Base-by-base conservation (phyloP, 352 stramenopile genomes). In the Salisapilia sapeloensis region DNA sequence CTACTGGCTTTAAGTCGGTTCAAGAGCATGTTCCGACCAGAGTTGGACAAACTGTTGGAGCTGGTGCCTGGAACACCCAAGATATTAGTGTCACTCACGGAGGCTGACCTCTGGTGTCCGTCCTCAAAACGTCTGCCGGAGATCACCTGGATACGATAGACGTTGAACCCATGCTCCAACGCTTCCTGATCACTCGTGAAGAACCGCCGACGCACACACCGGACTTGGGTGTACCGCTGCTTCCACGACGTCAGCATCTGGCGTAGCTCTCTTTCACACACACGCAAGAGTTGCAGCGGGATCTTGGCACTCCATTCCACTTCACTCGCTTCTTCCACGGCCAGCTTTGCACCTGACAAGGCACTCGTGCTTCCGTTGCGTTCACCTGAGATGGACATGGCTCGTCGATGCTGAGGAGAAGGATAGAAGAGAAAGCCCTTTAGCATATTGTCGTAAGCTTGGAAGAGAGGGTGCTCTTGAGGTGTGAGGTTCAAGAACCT, bases 261-360 rank as follows among this genome's bases (percentile, higher is more conserved):
- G 31, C 57, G 39, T 15, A 90, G 48, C 42, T 90, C 75, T 8
- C 47, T 42, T 13, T 81, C 62, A 28, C 71, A 87, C 14, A 85
- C 55, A 1, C 49, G 60, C 17, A 90, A 57, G 35, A 90, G 48
- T 37, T 85, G 67, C 20, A 86, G 44, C 21, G 75, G 75, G 26
- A 90, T 71, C 29, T 74, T 79, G 5, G 84, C 67, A 29, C 67
- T 90, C 15, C 67, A 79, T 13, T 79, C 71, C 1, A 90, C 67
- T 32, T 90, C 75, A 0, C 59, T 52, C 2, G 62, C 65, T 39
- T 90, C 70, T 49, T 90, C 75, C 12, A 82, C 50, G n/a, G 58
- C 71, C 12, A 85, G 34, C 29, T 80, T 85, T 1, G 65, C 60
- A 1, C 60, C 57, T 3, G 59, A 53, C n/a, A 76, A 41, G 13